Conservation (phyloP, 2,329 filamentous ascomycete genomes). For the Fusarium buharicum region DNA sequence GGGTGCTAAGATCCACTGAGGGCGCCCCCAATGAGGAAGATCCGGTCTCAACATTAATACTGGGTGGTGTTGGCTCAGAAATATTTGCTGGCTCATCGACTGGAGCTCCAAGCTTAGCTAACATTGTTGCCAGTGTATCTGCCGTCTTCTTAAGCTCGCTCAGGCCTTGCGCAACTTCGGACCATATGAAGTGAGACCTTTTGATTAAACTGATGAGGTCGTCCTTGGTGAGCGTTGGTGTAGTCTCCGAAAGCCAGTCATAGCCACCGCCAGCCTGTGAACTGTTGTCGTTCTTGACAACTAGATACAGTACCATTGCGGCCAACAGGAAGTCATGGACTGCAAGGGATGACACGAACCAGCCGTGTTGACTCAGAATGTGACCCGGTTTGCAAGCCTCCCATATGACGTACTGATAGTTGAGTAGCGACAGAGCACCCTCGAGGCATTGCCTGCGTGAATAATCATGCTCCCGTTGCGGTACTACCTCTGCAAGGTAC, state of each 20-base stretch:
- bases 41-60: slow-evolving; percentile 10
- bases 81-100: slow-evolving; percentile 32
- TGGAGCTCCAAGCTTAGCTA: slow-evolving; percentile 54
- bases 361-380: slow-evolving; percentile 61
- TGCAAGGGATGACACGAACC: slow-evolving; percentile 67
- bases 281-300: slow-evolving; percentile 57
- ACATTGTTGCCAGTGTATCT: slow-evolving; percentile 58
- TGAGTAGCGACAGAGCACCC: slow-evolving; percentile 59
- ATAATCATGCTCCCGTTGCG: slow-evolving; percentile 60
- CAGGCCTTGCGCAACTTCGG: slow-evolving; percentile 50
- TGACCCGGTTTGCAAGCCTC: slow-evolving; percentile 64
- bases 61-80: slow-evolving; percentile 4
- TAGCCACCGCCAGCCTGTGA: slow-evolving; percentile 49
- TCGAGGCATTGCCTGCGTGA: slow-evolving; percentile 63
- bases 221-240: slow-evolving; percentile 50
- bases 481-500: slow-evolving; percentile 58
- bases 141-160: slow-evolving; percentile 59
- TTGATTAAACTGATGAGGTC: slow-evolving; percentile 55
- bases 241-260: slow-evolving; percentile 51
- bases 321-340: slow-evolving; percentile 71
- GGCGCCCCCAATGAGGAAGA: slow-evolving; percentile 36
- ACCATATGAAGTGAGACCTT: slow-evolving; percentile 58
- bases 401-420: slow-evolving; percentile 60
- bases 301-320: slow-evolving; percentile 68
- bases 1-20: slow-evolving; percentile 37